phyloP scores from a whole-genome alignment of 169 alveolate species.

The Plasmodium berghei region DNA sequence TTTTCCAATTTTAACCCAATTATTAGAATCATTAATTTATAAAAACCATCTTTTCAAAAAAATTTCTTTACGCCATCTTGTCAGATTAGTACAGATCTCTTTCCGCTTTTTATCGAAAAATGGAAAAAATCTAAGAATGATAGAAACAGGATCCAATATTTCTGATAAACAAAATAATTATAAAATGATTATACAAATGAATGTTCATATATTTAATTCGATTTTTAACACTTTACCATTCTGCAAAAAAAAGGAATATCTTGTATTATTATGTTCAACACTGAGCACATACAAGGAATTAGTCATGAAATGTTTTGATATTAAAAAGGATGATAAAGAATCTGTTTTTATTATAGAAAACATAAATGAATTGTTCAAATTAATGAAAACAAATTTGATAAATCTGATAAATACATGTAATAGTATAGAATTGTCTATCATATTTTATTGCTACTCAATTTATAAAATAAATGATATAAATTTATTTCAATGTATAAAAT shows the following conservation, averaged over 20 bases:
- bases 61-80: constrained; percentile 3
- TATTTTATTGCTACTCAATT: constrained; percentile 38
- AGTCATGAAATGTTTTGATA: no score
- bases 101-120: background rate
- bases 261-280: constrained; percentile 16
- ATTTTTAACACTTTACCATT: background rate
- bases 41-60: background rate
- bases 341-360: background rate
- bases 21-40: background rate
- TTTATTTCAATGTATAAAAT: constrained; percentile 18
- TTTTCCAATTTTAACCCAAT: background rate
- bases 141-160: no score
- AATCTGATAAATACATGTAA: constrained; percentile 4
- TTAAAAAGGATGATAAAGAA: background rate
- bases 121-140: background rate
- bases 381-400: constrained; percentile 1
- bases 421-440: constrained; percentile 19
- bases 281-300: constrained; percentile 1
- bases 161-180: background rate
- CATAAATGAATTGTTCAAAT: background rate
- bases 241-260: constrained; percentile 41
- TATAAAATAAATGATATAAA: constrained; percentile 13
- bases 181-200: background rate
- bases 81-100: constrained; percentile 1
- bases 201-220: background rate